Base-by-base conservation (phyloP, 192 early-diverging fungal species). In the Gigaspora rosea region DNA sequence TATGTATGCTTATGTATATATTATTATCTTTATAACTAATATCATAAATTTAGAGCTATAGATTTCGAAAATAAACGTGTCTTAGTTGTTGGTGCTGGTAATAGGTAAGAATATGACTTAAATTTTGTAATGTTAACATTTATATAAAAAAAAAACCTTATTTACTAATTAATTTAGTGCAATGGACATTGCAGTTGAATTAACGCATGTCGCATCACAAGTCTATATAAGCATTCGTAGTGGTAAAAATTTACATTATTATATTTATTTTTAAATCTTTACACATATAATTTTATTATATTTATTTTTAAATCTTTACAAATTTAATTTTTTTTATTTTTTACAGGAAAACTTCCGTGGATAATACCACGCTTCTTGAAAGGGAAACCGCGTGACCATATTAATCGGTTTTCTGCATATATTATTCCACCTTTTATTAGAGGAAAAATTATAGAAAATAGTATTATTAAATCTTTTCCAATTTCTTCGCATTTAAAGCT, bases 71-170 rank as follows among this genome's bases (percentile, higher is more conserved):
- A 88, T 54, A 85, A 88, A 74, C 82, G 81, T 5, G 86, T 91
- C 2, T 62, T 89, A 1, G 81, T 91, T 3, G 84, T 91, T 48
- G 89, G 88, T 36, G 67, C 84, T 33, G 89, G 89, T 2, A 89
- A 87, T n/a, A 52, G 51, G 51, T 52, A 52, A 27, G 27, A 27
- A 27, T 27, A 1, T 27, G 27, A 27, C 27, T 27, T 27, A 27
- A 27, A 27, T 27, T 27, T 27, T 27, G 27, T 27, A 27, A 27
- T 27, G 27, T 0, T 27, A 27, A 27, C 27, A 27, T 27, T 27
- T 1, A 27, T 27, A 27, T 27, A 27, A 27, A 27, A 27, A 27
- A 27, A 27, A 27, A 27, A 27, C 27, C 27, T 52, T 52, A 7
- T 52, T 52, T 52, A 6, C 15, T 52, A 13, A 52, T 52, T 52